These are phyloP conservation scores for Takashimella tepidaria DNA, from an alignment of 1,284 basidiomycete species.

Conservation along the genomic window DNA sequence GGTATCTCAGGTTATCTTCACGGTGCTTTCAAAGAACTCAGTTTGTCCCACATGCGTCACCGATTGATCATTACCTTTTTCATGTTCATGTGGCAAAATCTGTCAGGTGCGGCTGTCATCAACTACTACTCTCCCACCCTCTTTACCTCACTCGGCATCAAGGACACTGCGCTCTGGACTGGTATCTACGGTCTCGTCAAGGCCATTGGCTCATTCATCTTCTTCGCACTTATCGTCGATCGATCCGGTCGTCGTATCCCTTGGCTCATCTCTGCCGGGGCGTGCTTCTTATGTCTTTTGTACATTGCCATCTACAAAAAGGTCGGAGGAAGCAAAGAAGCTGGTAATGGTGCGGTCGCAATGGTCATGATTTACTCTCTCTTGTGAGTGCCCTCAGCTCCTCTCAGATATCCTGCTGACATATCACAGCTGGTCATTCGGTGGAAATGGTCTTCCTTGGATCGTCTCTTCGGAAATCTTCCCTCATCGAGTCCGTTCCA, in stretches of 20 bases:
- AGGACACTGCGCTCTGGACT: conserved; percentile 40
- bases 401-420: conserved; percentile 2
- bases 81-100: conserved; percentile 12
- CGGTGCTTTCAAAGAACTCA: neutral
- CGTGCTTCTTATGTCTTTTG: conserved; percentile 22
- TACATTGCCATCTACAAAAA: conserved; percentile 31
- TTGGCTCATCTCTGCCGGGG: conserved; percentile 22
- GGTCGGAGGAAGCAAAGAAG: conserved; percentile 18
- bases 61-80: conserved; percentile 7
- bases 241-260: conserved; percentile 31
- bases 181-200: conserved; percentile 49
- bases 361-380: conserved; percentile 31
- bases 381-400: too few species aligned
- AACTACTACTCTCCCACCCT: conserved; percentile 40
- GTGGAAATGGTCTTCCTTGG: conserved; percentile 30
- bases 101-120: conserved; percentile 5
- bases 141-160: conserved; percentile 43
- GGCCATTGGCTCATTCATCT: conserved; percentile 21
- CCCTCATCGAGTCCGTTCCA: conserved; percentile 25
- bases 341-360: conserved; percentile 27
- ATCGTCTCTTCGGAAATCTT: conserved; percentile 32
- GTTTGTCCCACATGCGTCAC: conserved; percentile 1
- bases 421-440: conserved; percentile 24
- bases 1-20: conserved; percentile 7
- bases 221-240: conserved; percentile 36